Conservation (phyloP, 768 basidiomycete species). For the Piloderma croceum region DNA sequence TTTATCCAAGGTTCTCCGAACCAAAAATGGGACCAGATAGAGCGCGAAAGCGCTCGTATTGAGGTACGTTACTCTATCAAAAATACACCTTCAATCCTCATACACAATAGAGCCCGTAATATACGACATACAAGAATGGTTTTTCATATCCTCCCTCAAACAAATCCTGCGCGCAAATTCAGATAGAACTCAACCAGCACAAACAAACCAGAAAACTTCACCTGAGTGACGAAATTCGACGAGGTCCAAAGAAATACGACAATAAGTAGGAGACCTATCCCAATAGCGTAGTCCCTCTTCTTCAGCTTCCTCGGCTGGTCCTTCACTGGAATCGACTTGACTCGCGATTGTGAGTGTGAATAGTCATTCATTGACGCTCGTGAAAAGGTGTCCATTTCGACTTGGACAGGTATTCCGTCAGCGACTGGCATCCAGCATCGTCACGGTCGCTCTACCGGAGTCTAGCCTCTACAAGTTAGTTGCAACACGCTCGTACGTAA, state of each 20-base stretch:
- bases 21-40: slow-evolving; percentile 64
- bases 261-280: slow-evolving; percentile 62
- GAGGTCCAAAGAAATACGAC: slow-evolving; percentile 87
- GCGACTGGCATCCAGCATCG: neutral
- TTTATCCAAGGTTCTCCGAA: too few relatives aligned
- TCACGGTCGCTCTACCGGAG: slow-evolving; percentile 1
- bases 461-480: neutral
- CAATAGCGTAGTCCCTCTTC: slow-evolving; percentile 41
- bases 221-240: slow-evolving; percentile 86
- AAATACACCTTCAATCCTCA: slow-evolving; percentile 4
- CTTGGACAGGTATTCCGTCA: too few relatives aligned
- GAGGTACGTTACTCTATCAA: slow-evolving; percentile 76
- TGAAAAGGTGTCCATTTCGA: neutral
- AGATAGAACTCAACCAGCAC: neutral
- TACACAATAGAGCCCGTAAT: slow-evolving; percentile 1
- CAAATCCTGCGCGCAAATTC: slow-evolving; percentile 29
- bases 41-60: slow-evolving; percentile 85
- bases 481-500: too few relatives aligned
- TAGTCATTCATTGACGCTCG: too few relatives aligned
- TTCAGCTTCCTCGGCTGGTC: slow-evolving; percentile 6
- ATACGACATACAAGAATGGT: slow-evolving; percentile 60
- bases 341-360: too few relatives aligned
- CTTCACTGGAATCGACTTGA: slow-evolving; percentile 10
- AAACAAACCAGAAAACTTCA: slow-evolving; percentile 17
- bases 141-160: slow-evolving; percentile 76